Conservation (phyloP, 2,329 filamentous ascomycete species). For the Delphinella strobiligena region DNA sequence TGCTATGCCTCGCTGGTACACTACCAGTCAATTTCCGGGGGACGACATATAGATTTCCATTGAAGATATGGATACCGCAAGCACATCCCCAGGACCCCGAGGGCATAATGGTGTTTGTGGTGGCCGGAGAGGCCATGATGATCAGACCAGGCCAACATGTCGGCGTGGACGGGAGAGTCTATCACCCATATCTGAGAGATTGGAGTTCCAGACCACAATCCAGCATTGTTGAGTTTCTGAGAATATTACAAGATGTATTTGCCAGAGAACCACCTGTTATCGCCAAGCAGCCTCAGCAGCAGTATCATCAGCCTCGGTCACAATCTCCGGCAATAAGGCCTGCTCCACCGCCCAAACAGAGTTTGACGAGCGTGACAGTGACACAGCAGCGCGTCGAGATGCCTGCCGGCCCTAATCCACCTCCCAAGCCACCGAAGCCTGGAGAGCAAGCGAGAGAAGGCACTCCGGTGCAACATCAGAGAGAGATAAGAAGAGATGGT, state of each 20-base stretch:
- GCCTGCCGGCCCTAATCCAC: conserved; percentile 20
- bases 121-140: conserved; percentile 75
- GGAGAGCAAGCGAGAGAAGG: conserved; percentile 19
- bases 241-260: conserved; percentile 74
- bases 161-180: conserved; percentile 81
- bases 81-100: conserved; percentile 75
- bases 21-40: conserved; percentile 86
- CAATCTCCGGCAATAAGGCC: conserved; percentile 54
- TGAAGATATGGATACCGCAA: conserved; percentile 88
- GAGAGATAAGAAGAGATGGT: conserved; percentile 13
- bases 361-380: conserved; percentile 15
- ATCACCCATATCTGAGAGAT: conserved; percentile 86
- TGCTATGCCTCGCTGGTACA: conserved; percentile 77
- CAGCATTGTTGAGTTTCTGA: conserved; percentile 69
- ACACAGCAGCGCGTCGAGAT: conserved; percentile 12
- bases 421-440: conserved; percentile 43
- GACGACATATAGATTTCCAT: conserved; percentile 77
- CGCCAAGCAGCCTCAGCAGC: conserved; percentile 49
- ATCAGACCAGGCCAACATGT: conserved; percentile 91
- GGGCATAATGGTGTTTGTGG: conserved; percentile 78
- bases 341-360: conserved; percentile 24
- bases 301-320: conserved; percentile 45
- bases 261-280: conserved; percentile 89
- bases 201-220: conserved; percentile 89
- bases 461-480: conserved; percentile 4